Conservation (phyloP, 1,139 yeast species). For the Taphrina pruni region DNA sequence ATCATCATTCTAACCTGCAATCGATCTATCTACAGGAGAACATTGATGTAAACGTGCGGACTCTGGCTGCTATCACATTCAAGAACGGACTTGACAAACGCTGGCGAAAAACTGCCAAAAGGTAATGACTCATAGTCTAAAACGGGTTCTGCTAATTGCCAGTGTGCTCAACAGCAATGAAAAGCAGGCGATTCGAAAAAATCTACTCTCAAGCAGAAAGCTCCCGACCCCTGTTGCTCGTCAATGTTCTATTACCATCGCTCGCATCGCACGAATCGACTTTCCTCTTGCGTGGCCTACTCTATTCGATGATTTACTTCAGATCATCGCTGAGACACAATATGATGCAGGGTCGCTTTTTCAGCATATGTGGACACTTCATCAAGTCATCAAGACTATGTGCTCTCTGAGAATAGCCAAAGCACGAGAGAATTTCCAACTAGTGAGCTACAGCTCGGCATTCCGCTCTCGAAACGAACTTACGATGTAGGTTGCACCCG, state of each 20-base stretch:
- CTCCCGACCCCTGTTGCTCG: constrained; percentile 75
- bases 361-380: constrained; percentile 69
- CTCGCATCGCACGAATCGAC: constrained; percentile 79
- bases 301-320: constrained; percentile 62
- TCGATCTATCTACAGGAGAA: constrained; percentile 62
- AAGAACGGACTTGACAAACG: constrained; percentile 84
- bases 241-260: constrained; percentile 79
- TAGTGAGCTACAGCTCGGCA: constrained; percentile 53
- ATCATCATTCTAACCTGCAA: constrained; percentile 63
- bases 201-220: constrained; percentile 59
- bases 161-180: constrained; percentile 60
- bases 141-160: constrained; percentile 44
- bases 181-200: constrained; percentile 62
- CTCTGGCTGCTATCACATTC: constrained; percentile 86
- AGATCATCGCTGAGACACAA: constrained; percentile 1
- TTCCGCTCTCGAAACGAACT: neutral
- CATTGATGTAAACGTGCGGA: constrained; percentile 68
- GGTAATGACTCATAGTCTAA: constrained; percentile 44
- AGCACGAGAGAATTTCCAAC: constrained; percentile 77
- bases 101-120: constrained; percentile 73
- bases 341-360: constrained; percentile 61
- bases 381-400: constrained; percentile 76
- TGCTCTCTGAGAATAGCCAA: constrained; percentile 82
- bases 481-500: constrained; percentile 14
- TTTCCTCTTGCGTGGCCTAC: constrained; percentile 88